Conservation (phyloP, 75 land plant genomes). For the Pinus albicaulis region DNA sequence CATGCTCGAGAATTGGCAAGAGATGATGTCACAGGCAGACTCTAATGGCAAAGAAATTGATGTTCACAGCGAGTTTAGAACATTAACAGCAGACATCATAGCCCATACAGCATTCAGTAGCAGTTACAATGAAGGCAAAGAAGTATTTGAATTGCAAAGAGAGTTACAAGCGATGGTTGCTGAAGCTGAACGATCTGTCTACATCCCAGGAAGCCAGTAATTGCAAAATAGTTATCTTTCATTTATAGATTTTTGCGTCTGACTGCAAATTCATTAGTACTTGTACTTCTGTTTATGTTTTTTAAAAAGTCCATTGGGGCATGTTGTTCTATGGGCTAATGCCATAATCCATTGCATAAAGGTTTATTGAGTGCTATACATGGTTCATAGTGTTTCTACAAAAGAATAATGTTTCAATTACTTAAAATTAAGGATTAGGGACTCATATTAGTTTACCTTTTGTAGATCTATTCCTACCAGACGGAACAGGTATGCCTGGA, state of each 20-base stretch:
- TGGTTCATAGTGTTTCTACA: too few species aligned
- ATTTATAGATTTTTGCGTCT: too few species aligned
- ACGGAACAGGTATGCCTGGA: slow-evolving; percentile 39
- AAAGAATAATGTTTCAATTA: too few species aligned
- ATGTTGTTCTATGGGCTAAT: too few species aligned
- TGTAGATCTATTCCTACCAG: slow-evolving; percentile 54
- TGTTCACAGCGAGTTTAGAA: slow-evolving; percentile 19
- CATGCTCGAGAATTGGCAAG: slow-evolving; percentile 39
- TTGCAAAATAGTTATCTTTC: neutral
- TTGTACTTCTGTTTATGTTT: too few species aligned
- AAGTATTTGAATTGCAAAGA: slow-evolving; percentile 27
- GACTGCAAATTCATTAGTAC: too few species aligned
- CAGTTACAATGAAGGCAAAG: slow-evolving; percentile 40
- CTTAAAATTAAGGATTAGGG: too few species aligned
- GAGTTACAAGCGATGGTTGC: slow-evolving; percentile 15
- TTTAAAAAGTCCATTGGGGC: too few species aligned
- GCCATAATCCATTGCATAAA: too few species aligned
- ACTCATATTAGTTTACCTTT: neutral
- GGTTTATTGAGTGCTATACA: too few species aligned
- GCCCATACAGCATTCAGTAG: slow-evolving; percentile 53
- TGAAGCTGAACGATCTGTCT: slow-evolving; percentile 2
- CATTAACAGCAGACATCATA: slow-evolving; percentile 47
- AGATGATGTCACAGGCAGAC: slow-evolving; percentile 8
- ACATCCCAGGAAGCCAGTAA: slow-evolving; percentile 35
- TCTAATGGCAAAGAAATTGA: slow-evolving; percentile 7